Base-by-base conservation (phyloP, 78 protist species). In the Dictyostelium discoideum region DNA sequence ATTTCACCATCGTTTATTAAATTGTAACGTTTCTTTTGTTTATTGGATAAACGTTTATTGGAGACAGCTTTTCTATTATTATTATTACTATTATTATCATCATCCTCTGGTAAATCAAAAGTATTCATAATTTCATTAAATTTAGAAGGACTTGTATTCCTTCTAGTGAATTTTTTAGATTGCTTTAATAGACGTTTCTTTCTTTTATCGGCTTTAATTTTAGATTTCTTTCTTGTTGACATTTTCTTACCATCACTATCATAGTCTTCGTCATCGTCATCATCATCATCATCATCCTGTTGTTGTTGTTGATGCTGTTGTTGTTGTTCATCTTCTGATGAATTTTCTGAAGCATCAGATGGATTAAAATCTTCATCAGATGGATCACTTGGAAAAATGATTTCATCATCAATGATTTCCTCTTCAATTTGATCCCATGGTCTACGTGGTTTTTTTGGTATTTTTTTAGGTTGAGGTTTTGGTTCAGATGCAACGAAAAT, bases 121-220 rank as follows among this genome's bases (percentile, higher is more conserved):
- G 94, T 88, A 20, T 80, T 84, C 72, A 88, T 88, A 24, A 88
- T 88, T 48, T 88, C 87, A 65, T 88, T 85, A 32, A 88, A n/a
- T 80, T 67, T 60, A 7, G 60, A n/a, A 7, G 86, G 77, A 11
- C 79, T 80, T 20, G 86, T 80, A 24, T 84, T 88, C 9, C 94
- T 79, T 67, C 94, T 78, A 2, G 94, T 88, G 60, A 88, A 65
- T 26, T 42, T 63, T 16, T n/a, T 79, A 8, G 67, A 79, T 14
- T 46, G 83, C 32, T 50, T 78, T 13, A 80, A 20, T 24, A 80
- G 24, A 46, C 24, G 67, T 16, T 84, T 63, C n/a, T 63, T 78
- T 81, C 50, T 78, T 57, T 88, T 80, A 2, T 81, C 76, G 0
- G 26, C n/a, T 63, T 88, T 69, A 32, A 80, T 42, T 8, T 42